These are phyloP conservation scores for Euclidium syriacum DNA, from an alignment of 345 rosid genomes.

Conservation along the genomic window DNA sequence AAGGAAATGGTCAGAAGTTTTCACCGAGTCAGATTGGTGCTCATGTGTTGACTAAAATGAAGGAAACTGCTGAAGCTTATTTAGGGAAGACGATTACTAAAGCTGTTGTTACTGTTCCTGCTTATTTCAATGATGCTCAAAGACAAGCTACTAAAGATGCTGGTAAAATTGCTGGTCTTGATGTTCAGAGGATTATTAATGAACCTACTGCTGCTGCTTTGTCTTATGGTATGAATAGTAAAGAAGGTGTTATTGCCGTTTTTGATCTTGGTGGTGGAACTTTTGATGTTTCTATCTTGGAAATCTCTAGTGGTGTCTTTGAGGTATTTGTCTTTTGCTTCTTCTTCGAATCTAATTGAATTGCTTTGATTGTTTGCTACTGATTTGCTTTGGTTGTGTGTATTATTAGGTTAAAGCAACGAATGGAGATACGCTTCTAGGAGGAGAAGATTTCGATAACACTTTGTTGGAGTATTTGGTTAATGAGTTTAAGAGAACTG, in stretches of 20 bases:
- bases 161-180: slow-evolving; percentile 48
- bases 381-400: background rate
- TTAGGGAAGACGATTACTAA: slow-evolving; percentile 39
- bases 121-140: slow-evolving; percentile 50
- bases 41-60: slow-evolving; percentile 40
- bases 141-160: slow-evolving; percentile 55
- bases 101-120: slow-evolving; percentile 47
- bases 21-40: slow-evolving; percentile 50
- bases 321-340: slow-evolving; percentile 31
- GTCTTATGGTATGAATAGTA: slow-evolving; percentile 42
- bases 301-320: slow-evolving; percentile 48
- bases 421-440: slow-evolving; percentile 48
- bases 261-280: slow-evolving; percentile 52
- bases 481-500: slow-evolving; percentile 35
- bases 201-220: slow-evolving; percentile 53
- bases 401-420: slow-evolving; percentile 43
- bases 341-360: background rate
- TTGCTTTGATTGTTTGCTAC: background rate
- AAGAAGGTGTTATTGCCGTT: slow-evolving; percentile 46
- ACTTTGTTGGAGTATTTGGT: slow-evolving; percentile 39
- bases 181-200: slow-evolving; percentile 47
- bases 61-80: slow-evolving; percentile 47
- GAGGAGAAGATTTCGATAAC: slow-evolving; percentile 53
- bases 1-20: slow-evolving; percentile 37
- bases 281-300: slow-evolving; percentile 44